Base-by-base conservation (phyloP, 2,329 filamentous ascomycete genomes). In the Allantophomopsis lycopodina region DNA sequence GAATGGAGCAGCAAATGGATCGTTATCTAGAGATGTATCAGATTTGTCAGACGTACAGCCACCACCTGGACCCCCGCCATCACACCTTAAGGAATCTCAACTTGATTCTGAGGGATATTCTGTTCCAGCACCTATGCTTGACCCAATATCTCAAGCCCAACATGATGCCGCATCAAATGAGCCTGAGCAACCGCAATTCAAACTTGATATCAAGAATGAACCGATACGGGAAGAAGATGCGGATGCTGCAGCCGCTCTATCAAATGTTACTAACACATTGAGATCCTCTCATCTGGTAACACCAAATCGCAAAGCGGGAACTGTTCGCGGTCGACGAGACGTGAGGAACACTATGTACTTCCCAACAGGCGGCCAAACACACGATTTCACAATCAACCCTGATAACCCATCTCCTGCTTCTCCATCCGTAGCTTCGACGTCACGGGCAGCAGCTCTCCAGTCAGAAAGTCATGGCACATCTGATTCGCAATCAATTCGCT, bases 401-500 rank as follows among this genome's bases (percentile, higher is more conserved):
- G 48, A 52, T 13, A 45, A 36, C 37, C 38, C 43, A 36, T 35
- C 50, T 15, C 54, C 53, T 36, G 49, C 51, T 15, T 55, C 54
- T 44, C 60, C 36, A 56, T 64, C 45, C 40, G 51, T 11, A 36
- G 23, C 45, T 21, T 47, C 42, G n/a, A 46, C 46, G 15, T 47
- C 62, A 40, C 61, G 60, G 49, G 57, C 69, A 8, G 63, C 70
- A 4, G 65, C 72, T 3, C 56, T 73, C 32, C 63, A 68, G 32
- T 64, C 70, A 3, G 61, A 81, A 33, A 68, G 77, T 7, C 76
- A 86, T 13, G 78, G 83, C 55, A 65, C 68, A 13, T 93, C 87
- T 1, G 91, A 98, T 57, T 87, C 84, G 3, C 86, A 89, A 41
- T 96, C 91, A 1, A 81, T 96, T 44, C 80, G 88, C 37, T 98